Conservation (phyloP, 768 basidiomycete species). For the Leccinum disarticulatum region DNA sequence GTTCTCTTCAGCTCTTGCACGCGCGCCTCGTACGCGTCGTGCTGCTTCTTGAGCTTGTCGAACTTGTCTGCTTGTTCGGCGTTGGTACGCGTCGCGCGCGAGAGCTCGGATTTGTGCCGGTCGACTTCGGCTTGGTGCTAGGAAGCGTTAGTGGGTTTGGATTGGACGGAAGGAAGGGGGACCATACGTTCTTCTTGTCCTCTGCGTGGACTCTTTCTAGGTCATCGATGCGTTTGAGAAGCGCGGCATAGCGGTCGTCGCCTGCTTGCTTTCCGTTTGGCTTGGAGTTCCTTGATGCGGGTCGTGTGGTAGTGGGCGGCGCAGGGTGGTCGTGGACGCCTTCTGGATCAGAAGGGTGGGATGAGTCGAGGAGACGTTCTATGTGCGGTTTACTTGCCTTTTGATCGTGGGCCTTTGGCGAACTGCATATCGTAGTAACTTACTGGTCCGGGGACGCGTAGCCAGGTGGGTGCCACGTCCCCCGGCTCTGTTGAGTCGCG, state of each 20-base stretch:
- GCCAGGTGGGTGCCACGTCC: too few species aligned
- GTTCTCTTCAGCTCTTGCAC: conserved; percentile 60
- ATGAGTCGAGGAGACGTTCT: neutral
- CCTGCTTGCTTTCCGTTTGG: conserved; percentile 18
- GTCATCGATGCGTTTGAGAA: conserved; percentile 65
- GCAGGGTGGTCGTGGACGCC: conserved; percentile 32
- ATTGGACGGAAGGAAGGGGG: neutral
- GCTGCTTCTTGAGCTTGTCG: conserved; percentile 66
- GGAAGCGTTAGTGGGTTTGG: neutral
- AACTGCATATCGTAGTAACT: conserved; percentile 37
- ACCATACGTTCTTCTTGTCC: conserved; percentile 58
- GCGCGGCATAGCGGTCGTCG: conserved; percentile 50
- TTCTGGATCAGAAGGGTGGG: conserved; percentile 31
- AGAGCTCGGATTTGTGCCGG: conserved; percentile 55
- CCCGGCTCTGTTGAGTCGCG: too few species aligned
- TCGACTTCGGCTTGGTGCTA: conserved; percentile 67
- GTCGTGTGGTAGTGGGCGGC: conserved; percentile 15
- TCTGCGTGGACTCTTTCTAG: conserved; percentile 62
- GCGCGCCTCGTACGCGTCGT: conserved; percentile 53
- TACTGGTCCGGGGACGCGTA: too few species aligned
- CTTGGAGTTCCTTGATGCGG: conserved; percentile 29
- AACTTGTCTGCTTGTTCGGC: conserved; percentile 51
- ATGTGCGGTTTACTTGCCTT: conserved; percentile 6
- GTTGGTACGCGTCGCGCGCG: conserved; percentile 44
- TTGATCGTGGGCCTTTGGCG: conserved; percentile 43